phyloP scores from a whole-genome alignment of 2,329 filamentous ascomycete genomes.

The Alternaria brassicae region DNA sequence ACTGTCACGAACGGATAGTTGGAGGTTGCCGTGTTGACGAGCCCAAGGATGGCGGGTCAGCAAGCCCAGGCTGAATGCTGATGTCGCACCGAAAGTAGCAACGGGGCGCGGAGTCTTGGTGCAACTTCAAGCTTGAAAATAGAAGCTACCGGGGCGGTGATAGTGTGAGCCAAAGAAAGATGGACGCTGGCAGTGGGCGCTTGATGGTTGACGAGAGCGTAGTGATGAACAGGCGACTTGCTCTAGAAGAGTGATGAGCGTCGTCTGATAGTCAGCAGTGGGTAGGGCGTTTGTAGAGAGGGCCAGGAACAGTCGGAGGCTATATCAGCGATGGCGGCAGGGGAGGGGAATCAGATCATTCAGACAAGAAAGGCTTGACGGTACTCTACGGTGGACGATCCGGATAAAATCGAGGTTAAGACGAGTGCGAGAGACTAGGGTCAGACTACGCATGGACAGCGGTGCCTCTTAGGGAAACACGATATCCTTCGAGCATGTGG shows the following conservation, averaged over 20 bases:
- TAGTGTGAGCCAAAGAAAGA: constrained; percentile 41
- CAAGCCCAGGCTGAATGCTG: constrained; percentile 46
- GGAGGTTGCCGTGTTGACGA: constrained; percentile 30
- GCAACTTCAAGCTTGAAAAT: constrained; percentile 46
- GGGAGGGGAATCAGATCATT: constrained; percentile 48
- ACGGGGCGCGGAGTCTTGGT: constrained; percentile 45
- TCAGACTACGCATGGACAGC: constrained; percentile 47
- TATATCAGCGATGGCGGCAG: constrained; percentile 49
- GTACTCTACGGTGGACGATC: constrained; percentile 50
- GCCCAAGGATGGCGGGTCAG: constrained; percentile 40
- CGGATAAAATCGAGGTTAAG: constrained; percentile 53
- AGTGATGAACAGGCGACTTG: constrained; percentile 36
- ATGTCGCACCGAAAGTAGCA: constrained; percentile 42
- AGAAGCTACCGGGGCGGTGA: constrained; percentile 41
- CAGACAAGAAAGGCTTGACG: constrained; percentile 49
- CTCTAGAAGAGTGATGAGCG: constrained; percentile 42
- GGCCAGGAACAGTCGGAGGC: constrained; percentile 45
- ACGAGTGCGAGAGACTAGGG: constrained; percentile 45
- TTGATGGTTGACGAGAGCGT: constrained; percentile 26
- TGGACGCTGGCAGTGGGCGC: constrained; percentile 31
- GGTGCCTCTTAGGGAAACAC: constrained; percentile 47
- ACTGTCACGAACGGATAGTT: constrained; percentile 36
- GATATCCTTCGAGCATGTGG: constrained; percentile 50
- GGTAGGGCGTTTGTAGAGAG: constrained; percentile 43
- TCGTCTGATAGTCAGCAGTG: constrained; percentile 35